A percentile compares a stretch with the other conserved stretches of the same genome.
Conservation (phyloP, 2,329 filamentous ascomycete genomes). For the Tolypocladium capitatum region DNA sequence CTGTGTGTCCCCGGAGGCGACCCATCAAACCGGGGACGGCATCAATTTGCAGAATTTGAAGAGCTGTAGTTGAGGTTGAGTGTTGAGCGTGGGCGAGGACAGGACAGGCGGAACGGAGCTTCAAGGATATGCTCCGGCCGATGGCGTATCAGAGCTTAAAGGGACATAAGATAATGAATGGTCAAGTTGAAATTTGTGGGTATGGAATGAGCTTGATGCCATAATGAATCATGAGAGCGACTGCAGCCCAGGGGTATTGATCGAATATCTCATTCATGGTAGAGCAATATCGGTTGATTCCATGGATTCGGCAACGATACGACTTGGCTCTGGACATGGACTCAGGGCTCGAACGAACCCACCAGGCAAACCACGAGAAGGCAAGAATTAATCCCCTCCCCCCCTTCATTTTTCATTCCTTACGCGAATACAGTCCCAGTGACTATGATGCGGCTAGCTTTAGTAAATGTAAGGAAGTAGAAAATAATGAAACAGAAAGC, state of each 20-base stretch:
- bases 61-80: constrained; percentile 21
- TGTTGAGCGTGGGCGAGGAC: not conserved
- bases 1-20: constrained; percentile 76
- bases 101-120: not conserved
- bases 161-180: not conserved
- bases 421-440: no score
- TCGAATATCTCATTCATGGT: not conserved
- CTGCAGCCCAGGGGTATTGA: no score
- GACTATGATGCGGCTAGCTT: no score
- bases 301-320: not conserved
- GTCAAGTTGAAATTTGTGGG: not conserved
- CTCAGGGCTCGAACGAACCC: no score
- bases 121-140: no score
- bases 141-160: not conserved
- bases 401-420: no score
- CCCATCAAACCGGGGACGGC: constrained; percentile 51
- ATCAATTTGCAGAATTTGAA: constrained; percentile 24
- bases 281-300: not conserved
- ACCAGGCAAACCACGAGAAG: no score
- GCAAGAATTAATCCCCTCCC: no score
- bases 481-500: no score
- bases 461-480: no score
- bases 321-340: not conserved
- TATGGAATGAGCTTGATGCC: not conserved
- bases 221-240: not conserved